Base-by-base conservation (phyloP, 345 rosid species). In the Lagerstroemia speciosa region DNA sequence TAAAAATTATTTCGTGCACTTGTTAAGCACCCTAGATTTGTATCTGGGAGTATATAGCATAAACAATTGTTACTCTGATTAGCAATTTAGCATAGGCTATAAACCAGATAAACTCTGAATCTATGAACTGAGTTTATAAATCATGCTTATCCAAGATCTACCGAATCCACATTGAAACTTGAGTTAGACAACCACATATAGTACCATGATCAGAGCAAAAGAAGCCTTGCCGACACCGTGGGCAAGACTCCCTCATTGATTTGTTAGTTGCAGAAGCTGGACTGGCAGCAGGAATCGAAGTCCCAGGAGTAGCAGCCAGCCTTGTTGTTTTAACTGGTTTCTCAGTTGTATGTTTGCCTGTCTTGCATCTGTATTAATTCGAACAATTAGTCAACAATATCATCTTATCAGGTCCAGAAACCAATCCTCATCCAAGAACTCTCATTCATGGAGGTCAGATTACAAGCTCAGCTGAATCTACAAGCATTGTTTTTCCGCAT, bases 191-290 rank as follows among this genome's bases (percentile, higher is more conserved):
- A n/a, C n/a, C 17, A 71, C 73, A 43, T 46, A n/a, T 52, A 53
- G 55, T 88, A 87, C 93, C 99, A 37, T 94, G 99, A 74, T 88
- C 96, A 5, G 99, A 94, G 78, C 98, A 94, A 79, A 88, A 94
- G 86, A 94, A 94, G 50, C 99, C 96, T 80, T 91, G 99, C 69
- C 75, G 83, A 80, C 99, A 94, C 76, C 99, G 81, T 2, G 86
- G 71, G 78, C 98, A 94, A 64, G 85, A 76, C 67, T 82, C 97
- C 81, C 82, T 94, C 7, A 84, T 33, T 50, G 85, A 52, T 50
- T 85, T 31, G 69, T 66, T 75, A 61, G 82, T 73, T 31, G 65
- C 30, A 46, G 84, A 67, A 72, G 80, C 75, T 60, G 80, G 55
- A 65, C 69, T 62, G 73, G 83, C 71, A 72, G 73, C 69, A 67